These are phyloP conservation scores for Cornus controversa DNA, from an alignment of 148 eudicot species.

Conservation along the genomic window DNA sequence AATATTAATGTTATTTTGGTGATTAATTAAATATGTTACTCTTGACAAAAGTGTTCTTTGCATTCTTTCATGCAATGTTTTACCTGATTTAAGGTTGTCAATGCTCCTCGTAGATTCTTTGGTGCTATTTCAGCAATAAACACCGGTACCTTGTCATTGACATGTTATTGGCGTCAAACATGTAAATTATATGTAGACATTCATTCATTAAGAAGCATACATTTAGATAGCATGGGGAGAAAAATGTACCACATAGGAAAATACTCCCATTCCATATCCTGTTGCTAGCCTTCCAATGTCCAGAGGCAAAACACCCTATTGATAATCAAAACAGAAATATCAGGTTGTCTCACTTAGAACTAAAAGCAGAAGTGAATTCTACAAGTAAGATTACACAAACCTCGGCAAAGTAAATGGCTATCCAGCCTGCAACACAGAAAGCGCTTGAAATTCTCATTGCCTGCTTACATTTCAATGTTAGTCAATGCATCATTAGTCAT, in stretches of 20 bases:
- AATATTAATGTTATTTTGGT: not conserved
- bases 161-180: constrained; percentile 2
- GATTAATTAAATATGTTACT: too few relatives aligned
- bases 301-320: constrained; percentile 54
- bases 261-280: constrained; percentile 96
- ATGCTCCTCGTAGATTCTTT: constrained; percentile 78
- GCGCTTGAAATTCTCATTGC: constrained; percentile 72
- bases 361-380: not conserved
- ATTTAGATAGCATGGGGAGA: not conserved
- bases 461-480: constrained; percentile 40
- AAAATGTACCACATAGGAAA: constrained; percentile 78
- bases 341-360: not conserved
- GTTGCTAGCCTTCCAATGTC: constrained; percentile 88
- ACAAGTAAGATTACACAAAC: constrained; percentile 27
- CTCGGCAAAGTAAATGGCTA: constrained; percentile 82
- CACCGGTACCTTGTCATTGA: constrained; percentile 65
- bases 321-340: constrained; percentile 1
- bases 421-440: constrained; percentile 83
- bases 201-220: not conserved
- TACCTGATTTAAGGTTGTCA: constrained; percentile 89
- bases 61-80: not conserved
- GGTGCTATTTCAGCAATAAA: constrained; percentile 96
- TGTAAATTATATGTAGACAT: not conserved
- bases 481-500: not conserved
- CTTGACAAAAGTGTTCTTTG: not conserved